These are phyloP conservation scores for Hyaloperonospora brassicae DNA, from an alignment of 352 stramenopile species.

Conservation along the genomic window DNA sequence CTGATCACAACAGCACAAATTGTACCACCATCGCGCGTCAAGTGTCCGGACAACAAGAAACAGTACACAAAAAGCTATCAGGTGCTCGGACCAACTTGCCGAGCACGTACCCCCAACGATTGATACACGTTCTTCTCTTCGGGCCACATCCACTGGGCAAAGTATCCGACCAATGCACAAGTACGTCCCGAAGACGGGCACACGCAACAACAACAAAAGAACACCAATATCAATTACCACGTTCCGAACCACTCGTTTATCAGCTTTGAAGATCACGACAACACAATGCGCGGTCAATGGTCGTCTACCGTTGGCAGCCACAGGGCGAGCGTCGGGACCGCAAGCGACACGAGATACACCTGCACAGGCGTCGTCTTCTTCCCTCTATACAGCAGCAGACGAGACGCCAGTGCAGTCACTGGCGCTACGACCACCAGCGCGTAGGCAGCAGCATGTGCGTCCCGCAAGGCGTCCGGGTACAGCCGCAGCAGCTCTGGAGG, in stretches of 20 bases:
- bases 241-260: neutral
- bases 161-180: neutral
- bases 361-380: slow-evolving; percentile 37
- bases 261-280: too few species aligned
- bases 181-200: neutral
- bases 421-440: slow-evolving; percentile 41
- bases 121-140: slow-evolving; percentile 32
- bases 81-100: too few species aligned
- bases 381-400: slow-evolving; percentile 28
- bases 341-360: slow-evolving; percentile 37
- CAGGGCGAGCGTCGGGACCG: slow-evolving; percentile 35
- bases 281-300: neutral
- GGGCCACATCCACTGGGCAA: slow-evolving; percentile 21
- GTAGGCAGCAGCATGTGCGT: slow-evolving; percentile 37
- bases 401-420: slow-evolving; percentile 26
- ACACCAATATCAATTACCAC: neutral
- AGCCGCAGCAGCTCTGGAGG: slow-evolving; percentile 32
- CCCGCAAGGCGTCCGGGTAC: slow-evolving; percentile 38
- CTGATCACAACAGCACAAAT: slow-evolving; percentile 14
- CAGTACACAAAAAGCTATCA: too few species aligned
- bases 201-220: neutral
- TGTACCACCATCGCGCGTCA: too few species aligned
- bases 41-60: too few species aligned
- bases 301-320: slow-evolving; percentile 28
- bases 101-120: slow-evolving; percentile 11